Evolutionary conservation across 208 protist species (phyloP), one percentile per base, ranked within the genome.

Genomic region (Naegleria lovaniensis): DNA sequence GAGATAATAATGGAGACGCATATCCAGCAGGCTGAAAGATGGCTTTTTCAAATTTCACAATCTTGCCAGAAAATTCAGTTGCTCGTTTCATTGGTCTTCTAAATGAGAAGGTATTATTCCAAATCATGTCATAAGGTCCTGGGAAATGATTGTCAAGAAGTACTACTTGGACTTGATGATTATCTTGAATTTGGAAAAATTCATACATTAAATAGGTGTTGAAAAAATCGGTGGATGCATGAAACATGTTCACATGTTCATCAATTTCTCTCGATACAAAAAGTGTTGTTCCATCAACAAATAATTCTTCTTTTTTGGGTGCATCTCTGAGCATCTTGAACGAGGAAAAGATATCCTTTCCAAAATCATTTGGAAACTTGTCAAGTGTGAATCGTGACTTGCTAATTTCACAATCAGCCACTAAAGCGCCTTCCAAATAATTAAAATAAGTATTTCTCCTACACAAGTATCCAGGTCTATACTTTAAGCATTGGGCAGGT

Each of bases 301-400:
- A 67, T 67, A 29, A 29, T 67, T 67, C 55, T 29, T 67, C 55
- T 29, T 67, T 67, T 15, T 29, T 29, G 3, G 11, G 55, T 67
- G 22, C 22, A 13, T 79, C 29, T 33, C n/a, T n/a, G n/a, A 79
- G 6, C 19, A 13, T 79, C 9, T 33, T 29, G n/a, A 79, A 79
- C 0, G 25, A 36, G 9, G 29, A 36, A 33, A 79, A 79, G 5
- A 79, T 79, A 9, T 79, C 67, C 29, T 79, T 79, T 79, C 67
- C 67, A 79, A 79, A 79, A 79, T 79, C 67, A 25, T 79, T 79
- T 79, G 67, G n/a, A 33, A 79, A 79, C n/a, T 36, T 36, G n/a
- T 33, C 25, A 11, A 79, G 29, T 33, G 19, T 79, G 36, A 79
- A 79, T 36, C n/a, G 6, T 36, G 16, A 36, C 5, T 79, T n/a